A percentile compares a stretch with the other conserved stretches of the same genome.
Evolutionary conservation across 768 basidiomycete genomes (phyloP).

Genomic region (Mycena sanguinolenta): DNA sequence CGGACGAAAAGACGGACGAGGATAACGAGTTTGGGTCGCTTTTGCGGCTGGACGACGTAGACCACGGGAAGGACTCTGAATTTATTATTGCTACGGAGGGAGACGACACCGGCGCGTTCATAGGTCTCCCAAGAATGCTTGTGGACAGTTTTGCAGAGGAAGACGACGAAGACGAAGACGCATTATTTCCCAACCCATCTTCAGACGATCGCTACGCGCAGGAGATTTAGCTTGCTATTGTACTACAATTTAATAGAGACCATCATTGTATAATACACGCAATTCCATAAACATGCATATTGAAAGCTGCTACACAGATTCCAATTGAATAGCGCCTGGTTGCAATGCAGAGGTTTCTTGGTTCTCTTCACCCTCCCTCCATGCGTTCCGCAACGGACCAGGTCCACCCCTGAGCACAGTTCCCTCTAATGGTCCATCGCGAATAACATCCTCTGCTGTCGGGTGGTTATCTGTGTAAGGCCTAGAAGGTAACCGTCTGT

Average conservation of each 20-base stretch:
- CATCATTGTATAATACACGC: conserved; percentile 5
- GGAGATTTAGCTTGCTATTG: conserved; percentile 14
- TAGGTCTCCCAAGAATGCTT: conserved; percentile 46
- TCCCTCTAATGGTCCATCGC: conserved; percentile 42
- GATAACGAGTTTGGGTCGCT: conserved; percentile 16
- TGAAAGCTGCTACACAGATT: conserved; percentile 27
- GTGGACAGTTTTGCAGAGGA: conserved; percentile 20
- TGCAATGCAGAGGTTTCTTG: conserved; percentile 31
- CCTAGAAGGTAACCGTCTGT: conserved; percentile 28
- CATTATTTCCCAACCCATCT: conserved; percentile 19
- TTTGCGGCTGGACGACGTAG: conserved; percentile 25
- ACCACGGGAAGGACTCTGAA: conserved; percentile 36
- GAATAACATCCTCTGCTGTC: conserved; percentile 19
- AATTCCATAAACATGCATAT: neutral
- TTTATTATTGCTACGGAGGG: conserved; percentile 58
- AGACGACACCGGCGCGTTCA: conserved; percentile 66
- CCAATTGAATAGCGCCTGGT: conserved; percentile 25
- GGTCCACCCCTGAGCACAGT: conserved; percentile 50
- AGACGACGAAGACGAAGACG: conserved; percentile 44
- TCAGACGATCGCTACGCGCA: conserved; percentile 30
- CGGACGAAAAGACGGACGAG: conserved; percentile 31
- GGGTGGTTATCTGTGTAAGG: conserved; percentile 37
- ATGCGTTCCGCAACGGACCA: conserved; percentile 40
- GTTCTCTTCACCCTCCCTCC: conserved; percentile 45
- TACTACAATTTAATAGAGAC: neutral